Evolutionary conservation across 2,329 filamentous ascomycete genomes (phyloP), one percentile per base, ranked within the genome.

Genomic region (Talaromyces sp.): DNA sequence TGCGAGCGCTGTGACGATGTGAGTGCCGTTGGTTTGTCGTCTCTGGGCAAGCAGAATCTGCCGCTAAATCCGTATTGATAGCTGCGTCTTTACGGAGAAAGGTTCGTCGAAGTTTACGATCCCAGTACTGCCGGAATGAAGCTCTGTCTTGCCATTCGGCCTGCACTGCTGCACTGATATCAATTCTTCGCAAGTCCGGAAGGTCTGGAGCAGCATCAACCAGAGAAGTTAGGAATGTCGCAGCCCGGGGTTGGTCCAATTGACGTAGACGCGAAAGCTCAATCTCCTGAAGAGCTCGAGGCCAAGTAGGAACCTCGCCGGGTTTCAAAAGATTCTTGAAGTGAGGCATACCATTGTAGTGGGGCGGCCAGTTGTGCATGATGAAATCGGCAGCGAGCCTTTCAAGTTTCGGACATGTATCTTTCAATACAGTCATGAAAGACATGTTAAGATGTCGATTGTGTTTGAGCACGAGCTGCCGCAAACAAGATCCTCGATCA

Each of bases 61-160:
- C 11, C 11, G 9, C 33, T 5, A 24, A 16, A 22, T 37, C 33
- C 52, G 33, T 22, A 3, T 16, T 56, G n/a, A 24, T 33, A n/a
- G 52, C 52, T 8, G n/a, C n/a, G 11, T 72, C 73, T n/a, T 67
- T 71, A 41, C 80, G 72, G 16, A 81, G 70, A 60, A 83, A 83
- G 0, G 78, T 74, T 13, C 81, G 83, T 63, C 87, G 85, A 60
- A 97, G 80, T 68, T 84, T 88, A n/a, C 85, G 82, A 59, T 88
- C 88, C 91, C 93, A 96, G 68, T 87, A 86, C 69, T 90, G 87
- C 45, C 93, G 86, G 72, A 97, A 89, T n/a, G 85, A 84, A 19
- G 90, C 90, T 49, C 94, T 87, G 73, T 92, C 87, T 67, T 92
- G 89, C 91, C 93, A 97, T 11, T 83, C 82, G 31, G 90, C 88